Conservation (phyloP, 192 early-diverging fungal genomes). For the Gonapodya prolifera region DNA sequence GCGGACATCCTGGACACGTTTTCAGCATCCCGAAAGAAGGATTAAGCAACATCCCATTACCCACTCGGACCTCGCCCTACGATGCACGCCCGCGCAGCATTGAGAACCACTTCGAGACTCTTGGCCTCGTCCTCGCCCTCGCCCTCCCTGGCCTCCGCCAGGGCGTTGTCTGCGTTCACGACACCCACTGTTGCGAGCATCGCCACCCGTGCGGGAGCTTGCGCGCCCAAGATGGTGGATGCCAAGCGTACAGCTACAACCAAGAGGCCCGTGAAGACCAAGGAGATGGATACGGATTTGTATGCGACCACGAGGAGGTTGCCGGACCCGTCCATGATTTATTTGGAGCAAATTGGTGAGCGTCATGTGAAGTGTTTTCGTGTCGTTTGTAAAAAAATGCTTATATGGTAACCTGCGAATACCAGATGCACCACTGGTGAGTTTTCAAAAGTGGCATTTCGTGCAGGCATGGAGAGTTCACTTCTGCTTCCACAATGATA, state of each 20-base stretch:
- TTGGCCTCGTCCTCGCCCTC: not conserved
- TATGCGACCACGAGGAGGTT: not conserved
- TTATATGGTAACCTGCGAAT: not conserved
- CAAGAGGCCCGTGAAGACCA: not conserved
- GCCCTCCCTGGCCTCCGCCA: not conserved
- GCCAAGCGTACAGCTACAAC: not conserved
- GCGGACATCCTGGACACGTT: too few species aligned
- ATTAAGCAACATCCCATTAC: too few species aligned
- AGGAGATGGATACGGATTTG: not conserved
- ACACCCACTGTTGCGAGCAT: not conserved
- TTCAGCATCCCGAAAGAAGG: too few species aligned
- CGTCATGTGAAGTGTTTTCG: too few species aligned
- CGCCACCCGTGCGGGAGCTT: too few species aligned
- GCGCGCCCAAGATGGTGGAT: too few species aligned
- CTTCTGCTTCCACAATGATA: not conserved
- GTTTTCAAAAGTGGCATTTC: not conserved
- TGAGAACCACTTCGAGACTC: not conserved
- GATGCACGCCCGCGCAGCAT: not conserved
- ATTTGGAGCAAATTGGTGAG: constrained; percentile 3
- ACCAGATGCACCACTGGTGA: not conserved
- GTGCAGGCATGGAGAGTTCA: not conserved
- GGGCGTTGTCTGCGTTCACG: not conserved
- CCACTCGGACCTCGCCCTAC: too few species aligned
- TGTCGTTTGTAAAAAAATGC: too few species aligned
- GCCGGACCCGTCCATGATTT: constrained; percentile 8